Conservation (phyloP, 306 rosid species). For the Vigna radiata region DNA sequence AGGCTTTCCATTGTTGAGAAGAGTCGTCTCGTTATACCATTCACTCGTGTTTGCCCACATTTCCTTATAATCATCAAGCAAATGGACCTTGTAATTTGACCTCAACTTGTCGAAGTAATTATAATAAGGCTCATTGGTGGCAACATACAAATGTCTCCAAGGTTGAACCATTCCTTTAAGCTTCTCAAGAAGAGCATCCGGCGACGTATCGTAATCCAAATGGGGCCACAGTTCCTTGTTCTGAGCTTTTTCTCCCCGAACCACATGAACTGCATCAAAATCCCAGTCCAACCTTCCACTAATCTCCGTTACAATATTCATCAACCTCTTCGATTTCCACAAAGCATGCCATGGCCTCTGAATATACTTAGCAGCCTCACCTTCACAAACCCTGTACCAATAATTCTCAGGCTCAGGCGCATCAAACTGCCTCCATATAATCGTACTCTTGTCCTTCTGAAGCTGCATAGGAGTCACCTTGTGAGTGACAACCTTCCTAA, state of each 20-base stretch:
- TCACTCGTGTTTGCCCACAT: conserved; percentile 90
- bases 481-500: conserved; percentile 74
- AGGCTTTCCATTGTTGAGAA: conserved; percentile 74
- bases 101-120: conserved; percentile 94
- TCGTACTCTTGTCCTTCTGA: conserved; percentile 71
- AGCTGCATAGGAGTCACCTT: conserved; percentile 87
- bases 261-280: conserved; percentile 91
- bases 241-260: conserved; percentile 90
- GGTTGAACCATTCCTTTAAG: conserved; percentile 83
- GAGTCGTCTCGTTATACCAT: conserved; percentile 85
- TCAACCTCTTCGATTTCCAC: conserved; percentile 98
- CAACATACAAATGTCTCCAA: conserved; percentile 85
- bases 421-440: conserved; percentile 91
- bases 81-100: conserved; percentile 84
- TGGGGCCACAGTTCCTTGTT: conserved; percentile 94
- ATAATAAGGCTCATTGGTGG: conserved; percentile 91
- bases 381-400: conserved; percentile 98
- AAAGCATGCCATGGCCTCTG: conserved; percentile 96
- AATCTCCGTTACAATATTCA: conserved; percentile 92
- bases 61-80: conserved; percentile 92
- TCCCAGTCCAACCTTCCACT: conserved; percentile 97
- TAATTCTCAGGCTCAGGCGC: conserved; percentile 94
- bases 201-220: conserved; percentile 86
- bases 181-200: conserved; percentile 71
- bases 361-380: conserved; percentile 81